A percentile compares a stretch with the other conserved stretches of the same genome.
Evolutionary conservation across 129 eudicot genomes (phyloP).

Genomic region (carrot (Daucus carota)): DH1_v3.0 NC_030383.2:46216501-46217000

Average conservation of each 20-base stretch:
- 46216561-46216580: not conserved
- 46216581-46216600: not conserved
- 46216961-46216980: not conserved
- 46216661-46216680: not conserved
- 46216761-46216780: not conserved
- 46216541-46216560: not conserved
- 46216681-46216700: not conserved
- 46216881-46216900: not conserved
- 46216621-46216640: not conserved
- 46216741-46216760: not conserved
- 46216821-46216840: not conserved
- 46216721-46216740: not conserved
- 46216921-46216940: not conserved
- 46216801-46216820: not conserved
- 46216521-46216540: not conserved
- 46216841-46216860: not conserved
- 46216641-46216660: not conserved
- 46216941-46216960: no score
- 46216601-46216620: not conserved
- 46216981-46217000: not conserved
- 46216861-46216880: not conserved
- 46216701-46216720: not conserved
- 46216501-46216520: not conserved
- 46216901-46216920: not conserved
- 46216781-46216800: not conserved